Evolutionary conservation across 2,329 filamentous ascomycete species (phyloP).

Genomic region (Alternaria gaisen): DNA sequence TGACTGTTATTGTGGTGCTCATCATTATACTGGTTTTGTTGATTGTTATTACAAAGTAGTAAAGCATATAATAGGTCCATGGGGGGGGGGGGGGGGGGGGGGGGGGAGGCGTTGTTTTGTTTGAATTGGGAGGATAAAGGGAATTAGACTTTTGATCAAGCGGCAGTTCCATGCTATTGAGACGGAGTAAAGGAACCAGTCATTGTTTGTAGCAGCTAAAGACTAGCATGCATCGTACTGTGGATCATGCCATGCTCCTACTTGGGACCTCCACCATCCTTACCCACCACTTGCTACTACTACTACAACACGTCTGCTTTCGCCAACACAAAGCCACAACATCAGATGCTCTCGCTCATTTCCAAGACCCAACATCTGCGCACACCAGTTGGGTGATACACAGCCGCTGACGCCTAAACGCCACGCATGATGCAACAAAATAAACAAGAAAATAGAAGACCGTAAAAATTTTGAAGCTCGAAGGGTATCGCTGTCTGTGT

Average conservation of each 20-base stretch:
- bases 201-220: no score
- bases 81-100: no score
- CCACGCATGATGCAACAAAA: constrained; percentile 31
- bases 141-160: no score
- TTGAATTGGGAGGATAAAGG: no score
- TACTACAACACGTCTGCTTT: neutral
- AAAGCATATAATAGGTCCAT: no score
- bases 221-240: neutral
- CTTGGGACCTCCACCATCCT: no score
- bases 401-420: constrained; percentile 19
- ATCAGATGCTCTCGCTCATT: neutral
- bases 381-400: no score
- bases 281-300: no score
- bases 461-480: constrained; percentile 5
- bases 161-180: no score
- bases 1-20: constrained; percentile 79
- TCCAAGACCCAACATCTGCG: neutral
- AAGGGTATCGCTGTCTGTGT: constrained; percentile 13
- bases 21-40: constrained; percentile 84
- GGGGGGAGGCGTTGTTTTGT: no score
- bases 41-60: constrained; percentile 69
- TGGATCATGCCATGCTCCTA: no score
- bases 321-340: neutral
- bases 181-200: no score
- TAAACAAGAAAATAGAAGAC: neutral